phyloP scores from a whole-genome alignment of 2,329 filamentous ascomycete species.

The Aureobasidium sp. region DNA sequence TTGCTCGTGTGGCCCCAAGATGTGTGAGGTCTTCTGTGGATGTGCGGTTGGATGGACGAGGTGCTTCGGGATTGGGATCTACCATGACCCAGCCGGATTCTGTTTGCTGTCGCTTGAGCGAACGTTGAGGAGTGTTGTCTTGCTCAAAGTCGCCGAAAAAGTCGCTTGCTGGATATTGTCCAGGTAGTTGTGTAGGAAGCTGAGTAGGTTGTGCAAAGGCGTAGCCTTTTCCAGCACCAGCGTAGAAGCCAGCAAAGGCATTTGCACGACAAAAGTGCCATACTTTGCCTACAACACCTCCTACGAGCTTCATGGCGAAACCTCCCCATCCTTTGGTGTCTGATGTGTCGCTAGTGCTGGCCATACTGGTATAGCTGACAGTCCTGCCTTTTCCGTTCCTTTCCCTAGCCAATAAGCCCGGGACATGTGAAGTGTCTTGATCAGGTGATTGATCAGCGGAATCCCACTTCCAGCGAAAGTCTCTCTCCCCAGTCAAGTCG shows the following conservation, averaged over 20 bases:
- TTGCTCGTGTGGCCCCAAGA: slow-evolving; percentile 32
- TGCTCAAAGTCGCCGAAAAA: slow-evolving; percentile 50
- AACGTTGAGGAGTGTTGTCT: slow-evolving; percentile 45
- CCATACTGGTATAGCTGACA: slow-evolving; percentile 23
- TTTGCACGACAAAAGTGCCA: slow-evolving; percentile 81
- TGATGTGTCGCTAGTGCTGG: not conserved
- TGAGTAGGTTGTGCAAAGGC: slow-evolving; percentile 48
- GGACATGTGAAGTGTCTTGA: slow-evolving; percentile 25
- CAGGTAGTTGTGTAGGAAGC: slow-evolving; percentile 55
- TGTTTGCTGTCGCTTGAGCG: slow-evolving; percentile 54
- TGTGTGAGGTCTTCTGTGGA: slow-evolving; percentile 1
- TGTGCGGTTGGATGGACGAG: slow-evolving; percentile 4
- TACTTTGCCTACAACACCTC: slow-evolving; percentile 77
- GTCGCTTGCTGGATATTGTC: slow-evolving; percentile 58
- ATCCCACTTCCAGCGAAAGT: slow-evolving; percentile 37
- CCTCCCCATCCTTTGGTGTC: slow-evolving; percentile 56
- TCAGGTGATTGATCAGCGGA: slow-evolving; percentile 1
- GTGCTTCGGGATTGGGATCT: slow-evolving; percentile 27
- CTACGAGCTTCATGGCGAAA: slow-evolving; percentile 68
- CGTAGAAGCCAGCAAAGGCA: slow-evolving; percentile 86
- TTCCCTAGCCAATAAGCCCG: slow-evolving; percentile 34
- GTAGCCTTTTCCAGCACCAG: slow-evolving; percentile 82
- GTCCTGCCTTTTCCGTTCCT: slow-evolving; percentile 34
- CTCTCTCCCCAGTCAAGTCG: slow-evolving; percentile 21
- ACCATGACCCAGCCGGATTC: slow-evolving; percentile 57